Evolutionary conservation across 140 eudicot genomes (phyloP), one percentile per base, ranked within the genome.

Genomic region (Cichorium intybus): DNA sequence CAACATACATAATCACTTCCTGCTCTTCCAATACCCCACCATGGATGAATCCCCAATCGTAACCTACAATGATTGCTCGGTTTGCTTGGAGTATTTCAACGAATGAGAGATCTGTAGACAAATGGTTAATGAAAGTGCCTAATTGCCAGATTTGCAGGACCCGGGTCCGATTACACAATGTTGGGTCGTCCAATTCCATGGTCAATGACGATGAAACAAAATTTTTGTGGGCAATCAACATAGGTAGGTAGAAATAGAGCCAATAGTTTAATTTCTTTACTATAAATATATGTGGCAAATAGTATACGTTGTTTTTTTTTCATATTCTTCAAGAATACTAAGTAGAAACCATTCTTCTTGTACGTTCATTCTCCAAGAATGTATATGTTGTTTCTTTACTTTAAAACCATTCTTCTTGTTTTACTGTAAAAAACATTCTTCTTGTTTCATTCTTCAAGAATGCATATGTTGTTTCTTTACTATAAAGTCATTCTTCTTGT

Each of bases 81-180:
- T 88, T 6, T 88, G 96, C 39, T 60, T 85, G 80, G 96, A 85
- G 43, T 9, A 23, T 37, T 69, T 81, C 16, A 39, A 33, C 14
- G 77, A 75, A 21, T 94, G 94, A 0, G 94, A 82, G 4, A 14
- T 16, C 27, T 85, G 80, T 88, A 3, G 94, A 85, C 69, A 74
- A 60, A 63, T 88, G 96, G 96, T 56, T 88, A 7, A 45, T 23
- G 29, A 85, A 69, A 60, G 81, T 64, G 15, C 79, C 87, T 21
- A 80, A 66, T 72, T 88, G 96, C 80, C 96, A 90, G 15, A 74
- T 82, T 69, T 88, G 94, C 68, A 76, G 96, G 75, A 64, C 89
- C 72, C 73, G 83, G 76, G 82, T 88, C 56, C 71, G 73, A 41
- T 48, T 80, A 16, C 67, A 62, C 47, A 3, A 58, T 23, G 70